phyloP scores from a whole-genome alignment of 73 alveolate species.

The Paramecium caudatum region DNA sequence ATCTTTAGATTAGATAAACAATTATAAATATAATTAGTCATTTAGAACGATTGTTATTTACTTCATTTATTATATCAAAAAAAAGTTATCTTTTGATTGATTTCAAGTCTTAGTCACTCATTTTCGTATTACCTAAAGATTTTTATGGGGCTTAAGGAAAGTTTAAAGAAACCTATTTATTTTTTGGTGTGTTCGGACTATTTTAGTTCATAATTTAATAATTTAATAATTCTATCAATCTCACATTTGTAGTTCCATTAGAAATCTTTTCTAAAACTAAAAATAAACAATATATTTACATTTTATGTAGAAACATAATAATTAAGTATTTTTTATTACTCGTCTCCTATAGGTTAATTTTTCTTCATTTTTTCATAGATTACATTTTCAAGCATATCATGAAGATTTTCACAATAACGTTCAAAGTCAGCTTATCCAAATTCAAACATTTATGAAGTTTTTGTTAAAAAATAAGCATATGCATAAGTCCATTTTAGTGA shows the following conservation, averaged over 20 bases:
- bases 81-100: no score
- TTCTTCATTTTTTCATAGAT: neutral
- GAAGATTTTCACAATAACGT: conserved; percentile 57
- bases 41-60: no score
- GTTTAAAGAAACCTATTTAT: no score
- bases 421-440: conserved; percentile 68
- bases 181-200: no score
- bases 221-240: no score
- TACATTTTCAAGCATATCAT: conserved; percentile 16
- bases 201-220: no score
- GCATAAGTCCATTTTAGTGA: conserved; percentile 73
- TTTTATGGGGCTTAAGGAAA: no score
- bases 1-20: no score
- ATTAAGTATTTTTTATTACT: neutral
- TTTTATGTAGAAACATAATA: neutral
- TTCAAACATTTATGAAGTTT: conserved; percentile 55
- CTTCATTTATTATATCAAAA: no score
- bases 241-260: neutral
- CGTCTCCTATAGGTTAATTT: neutral
- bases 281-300: neutral
- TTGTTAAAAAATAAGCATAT: conserved; percentile 58
- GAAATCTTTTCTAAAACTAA: conserved; percentile 15
- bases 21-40: no score
- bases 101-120: no score
- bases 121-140: no score